Conservation (phyloP, 176 grass and related monocot species). For the Themeda triandra region DNA sequence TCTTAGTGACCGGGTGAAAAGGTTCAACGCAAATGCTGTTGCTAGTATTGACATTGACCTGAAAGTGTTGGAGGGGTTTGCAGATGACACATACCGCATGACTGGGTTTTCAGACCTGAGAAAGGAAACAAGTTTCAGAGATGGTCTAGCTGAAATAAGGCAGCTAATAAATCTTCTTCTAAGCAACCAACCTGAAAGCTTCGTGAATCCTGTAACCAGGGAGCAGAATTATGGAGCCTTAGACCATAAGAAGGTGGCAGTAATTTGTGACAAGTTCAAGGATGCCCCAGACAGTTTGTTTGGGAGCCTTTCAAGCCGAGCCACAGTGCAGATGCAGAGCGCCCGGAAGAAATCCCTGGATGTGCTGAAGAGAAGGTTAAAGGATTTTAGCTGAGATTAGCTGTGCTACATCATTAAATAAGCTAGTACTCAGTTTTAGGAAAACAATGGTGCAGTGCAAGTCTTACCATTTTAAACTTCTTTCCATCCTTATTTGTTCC, state of each 20-base stretch:
- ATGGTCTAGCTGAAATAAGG: slow-evolving; percentile 66
- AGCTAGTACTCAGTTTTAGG: background rate
- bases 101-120: slow-evolving; percentile 52
- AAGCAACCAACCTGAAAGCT: slow-evolving; percentile 83
- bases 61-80: slow-evolving; percentile 61
- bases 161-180: slow-evolving; percentile 77
- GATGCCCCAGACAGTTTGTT: slow-evolving; percentile 81
- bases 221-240: slow-evolving; percentile 66
- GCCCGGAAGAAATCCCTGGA: slow-evolving; percentile 92
- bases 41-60: slow-evolving; percentile 70
- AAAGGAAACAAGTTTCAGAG: slow-evolving; percentile 65
- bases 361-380: slow-evolving; percentile 83
- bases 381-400: slow-evolving; percentile 82
- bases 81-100: slow-evolving; percentile 52
- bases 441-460: background rate
- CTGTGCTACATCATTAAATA: background rate
- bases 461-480: background rate
- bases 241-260: slow-evolving; percentile 77
- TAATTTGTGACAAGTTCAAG: slow-evolving; percentile 84
- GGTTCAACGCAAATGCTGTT: slow-evolving; percentile 70
- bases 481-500: background rate
- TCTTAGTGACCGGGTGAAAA: slow-evolving; percentile 75
- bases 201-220: slow-evolving; percentile 71
- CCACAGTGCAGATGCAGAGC: slow-evolving; percentile 61
- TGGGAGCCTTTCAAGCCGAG: slow-evolving; percentile 75